Conservation (phyloP, 192 early-diverging fungal genomes). For the Linnemannia schmuckeri region DNA sequence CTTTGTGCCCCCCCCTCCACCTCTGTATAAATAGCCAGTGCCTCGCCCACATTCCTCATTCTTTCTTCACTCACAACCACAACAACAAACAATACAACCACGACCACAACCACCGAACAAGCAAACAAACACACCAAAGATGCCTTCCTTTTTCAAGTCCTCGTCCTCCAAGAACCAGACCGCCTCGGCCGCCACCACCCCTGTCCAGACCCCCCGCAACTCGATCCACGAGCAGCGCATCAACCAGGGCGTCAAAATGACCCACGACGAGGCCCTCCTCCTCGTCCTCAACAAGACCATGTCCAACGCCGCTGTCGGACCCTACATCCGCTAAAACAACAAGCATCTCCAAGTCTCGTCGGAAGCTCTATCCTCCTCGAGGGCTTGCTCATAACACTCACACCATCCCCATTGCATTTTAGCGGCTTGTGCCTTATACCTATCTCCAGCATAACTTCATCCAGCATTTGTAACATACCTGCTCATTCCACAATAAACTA, state of each 20-base stretch:
- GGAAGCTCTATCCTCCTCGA: not conserved
- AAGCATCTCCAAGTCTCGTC: too few species aligned
- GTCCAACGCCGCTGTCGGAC: conserved; percentile 27
- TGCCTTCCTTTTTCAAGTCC: conserved; percentile 17
- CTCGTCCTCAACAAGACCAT: conserved; percentile 10
- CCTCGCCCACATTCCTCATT: not conserved
- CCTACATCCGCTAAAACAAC: conserved; percentile 34
- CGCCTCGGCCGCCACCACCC: conserved; percentile 30
- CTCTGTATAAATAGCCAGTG: not conserved
- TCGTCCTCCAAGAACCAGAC: conserved; percentile 35
- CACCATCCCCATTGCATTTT: not conserved
- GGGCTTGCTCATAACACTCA: not conserved
- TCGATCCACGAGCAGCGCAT: conserved; percentile 33
- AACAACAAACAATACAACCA: not conserved
- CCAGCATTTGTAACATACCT: not conserved
- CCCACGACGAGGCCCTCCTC: conserved; percentile 27
- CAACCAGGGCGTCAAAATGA: conserved; percentile 14
- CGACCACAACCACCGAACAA: not conserved
- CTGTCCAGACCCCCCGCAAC: conserved; percentile 32
- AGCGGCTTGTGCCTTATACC: not conserved
- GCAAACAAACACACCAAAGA: not conserved
- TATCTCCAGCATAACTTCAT: not conserved
- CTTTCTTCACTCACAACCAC: not conserved
- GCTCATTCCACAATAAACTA: not conserved
- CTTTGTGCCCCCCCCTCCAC: not conserved